Percentiles rank a stretch among this genome's conserved stretches.
Evolutionary conservation across 2,329 filamentous ascomycete genomes (phyloP).

Genomic region (Microascus cirrosus): DNA sequence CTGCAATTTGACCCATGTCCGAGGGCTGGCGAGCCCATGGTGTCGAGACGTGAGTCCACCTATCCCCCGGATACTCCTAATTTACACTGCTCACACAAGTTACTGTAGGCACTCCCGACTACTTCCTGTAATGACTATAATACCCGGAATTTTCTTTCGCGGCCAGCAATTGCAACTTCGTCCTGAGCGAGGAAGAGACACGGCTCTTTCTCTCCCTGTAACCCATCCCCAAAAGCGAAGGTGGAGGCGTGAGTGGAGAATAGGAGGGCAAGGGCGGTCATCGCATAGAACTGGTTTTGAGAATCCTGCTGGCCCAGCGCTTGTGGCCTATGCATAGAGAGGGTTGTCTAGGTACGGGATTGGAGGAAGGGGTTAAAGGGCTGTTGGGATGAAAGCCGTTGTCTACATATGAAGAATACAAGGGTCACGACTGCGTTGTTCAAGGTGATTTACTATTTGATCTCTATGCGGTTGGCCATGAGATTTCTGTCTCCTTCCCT

Average conservation of each 20-base stretch:
- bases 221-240: not conserved
- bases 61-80: not conserved
- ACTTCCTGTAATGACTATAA: slow-evolving; percentile 68
- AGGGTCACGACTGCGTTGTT: not conserved
- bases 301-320: not conserved
- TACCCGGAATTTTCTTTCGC: not conserved
- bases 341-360: not conserved
- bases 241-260: not conserved
- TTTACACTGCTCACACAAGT: not conserved
- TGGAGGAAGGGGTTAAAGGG: not conserved
- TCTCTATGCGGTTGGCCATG: not conserved
- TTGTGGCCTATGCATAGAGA: not conserved
- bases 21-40: slow-evolving; percentile 95
- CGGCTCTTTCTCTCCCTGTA: not conserved
- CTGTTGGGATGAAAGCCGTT: not conserved
- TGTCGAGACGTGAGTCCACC: slow-evolving; percentile 64
- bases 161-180: not conserved
- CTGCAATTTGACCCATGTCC: slow-evolving; percentile 98
- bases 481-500: not conserved
- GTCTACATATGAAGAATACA: not conserved
- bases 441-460: not conserved
- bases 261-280: slow-evolving; percentile 1
- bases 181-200: not conserved
- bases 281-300: not conserved
- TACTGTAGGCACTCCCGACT: slow-evolving; percentile 71